Conservation (phyloP, 2,329 filamentous ascomycete genomes). For the Microcyclospora tardicrescens region DNA sequence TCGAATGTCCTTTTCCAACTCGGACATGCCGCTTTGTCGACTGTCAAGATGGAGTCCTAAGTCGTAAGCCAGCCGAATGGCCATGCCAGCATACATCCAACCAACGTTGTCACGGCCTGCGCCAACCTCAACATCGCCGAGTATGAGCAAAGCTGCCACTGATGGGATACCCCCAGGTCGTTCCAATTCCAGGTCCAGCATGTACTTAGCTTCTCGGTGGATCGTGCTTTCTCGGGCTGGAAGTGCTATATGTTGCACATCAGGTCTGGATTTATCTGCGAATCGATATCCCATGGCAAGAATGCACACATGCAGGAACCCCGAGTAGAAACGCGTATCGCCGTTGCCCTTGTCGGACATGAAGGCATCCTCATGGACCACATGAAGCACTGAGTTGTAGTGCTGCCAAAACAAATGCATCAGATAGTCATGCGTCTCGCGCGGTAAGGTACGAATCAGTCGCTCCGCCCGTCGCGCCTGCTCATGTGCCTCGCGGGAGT, state of each 20-base stretch:
- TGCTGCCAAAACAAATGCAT: conserved; percentile 16
- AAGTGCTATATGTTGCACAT: conserved; percentile 13
- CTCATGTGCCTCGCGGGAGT: conserved; percentile 6
- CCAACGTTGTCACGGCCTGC: conserved; percentile 15
- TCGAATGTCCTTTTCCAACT: conserved; percentile 13
- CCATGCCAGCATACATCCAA: conserved; percentile 18
- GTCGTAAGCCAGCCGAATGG: conserved; percentile 15
- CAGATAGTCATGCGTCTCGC: conserved; percentile 15
- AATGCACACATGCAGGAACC: conserved; percentile 16
- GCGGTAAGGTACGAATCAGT: conserved; percentile 11
- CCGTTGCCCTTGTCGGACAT: conserved; percentile 12
- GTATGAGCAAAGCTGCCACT: conserved; percentile 13
- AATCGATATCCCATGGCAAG: conserved; percentile 16
- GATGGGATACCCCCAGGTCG: conserved; percentile 14
- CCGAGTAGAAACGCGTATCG: conserved; percentile 14
- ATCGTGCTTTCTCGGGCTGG: conserved; percentile 14
- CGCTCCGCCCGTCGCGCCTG: conserved; percentile 13
- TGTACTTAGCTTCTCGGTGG: conserved; percentile 15
- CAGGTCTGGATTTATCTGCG: conserved; percentile 12
- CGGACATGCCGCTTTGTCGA: conserved; percentile 11
- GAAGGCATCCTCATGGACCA: conserved; percentile 15
- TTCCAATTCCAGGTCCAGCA: conserved; percentile 16
- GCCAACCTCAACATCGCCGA: conserved; percentile 14
- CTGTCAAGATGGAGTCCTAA: conserved; percentile 16
- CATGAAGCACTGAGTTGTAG: conserved; percentile 15